These are phyloP conservation scores for Scheffersomyces quercinus DNA, from an alignment of 1,139 yeast genomes.

Conservation along the genomic window DNA sequence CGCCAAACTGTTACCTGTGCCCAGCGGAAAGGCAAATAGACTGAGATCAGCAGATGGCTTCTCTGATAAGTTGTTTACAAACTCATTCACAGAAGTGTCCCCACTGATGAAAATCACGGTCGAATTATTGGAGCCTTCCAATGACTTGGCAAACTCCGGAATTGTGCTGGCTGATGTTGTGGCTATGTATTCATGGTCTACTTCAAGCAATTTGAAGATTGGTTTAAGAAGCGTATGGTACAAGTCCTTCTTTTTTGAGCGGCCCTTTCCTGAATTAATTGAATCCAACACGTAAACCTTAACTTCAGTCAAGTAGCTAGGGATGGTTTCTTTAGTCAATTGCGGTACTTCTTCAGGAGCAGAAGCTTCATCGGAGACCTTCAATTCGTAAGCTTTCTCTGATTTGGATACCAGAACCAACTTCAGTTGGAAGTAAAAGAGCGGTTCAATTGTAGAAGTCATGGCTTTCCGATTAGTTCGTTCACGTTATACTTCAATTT, in stretches of 20 bases:
- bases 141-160: conserved; percentile 29
- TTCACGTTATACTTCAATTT: too few species aligned
- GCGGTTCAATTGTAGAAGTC: too few species aligned
- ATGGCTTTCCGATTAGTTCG: too few species aligned
- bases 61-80: conserved; percentile 53
- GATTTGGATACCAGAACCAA: too few species aligned
- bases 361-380: too few species aligned
- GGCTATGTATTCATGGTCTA: conserved; percentile 37
- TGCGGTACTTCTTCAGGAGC: conserved; percentile 1
- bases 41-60: conserved; percentile 18
- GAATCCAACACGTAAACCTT: conserved; percentile 49
- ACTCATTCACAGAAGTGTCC: conserved; percentile 81
- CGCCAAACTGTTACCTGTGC: conserved; percentile 85
- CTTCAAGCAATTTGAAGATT: conserved; percentile 34
- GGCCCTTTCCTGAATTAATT: conserved; percentile 55
- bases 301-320: conserved; percentile 5
- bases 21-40: conserved; percentile 66
- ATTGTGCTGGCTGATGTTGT: conserved; percentile 41
- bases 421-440: too few species aligned
- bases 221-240: conserved; percentile 47
- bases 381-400: too few species aligned
- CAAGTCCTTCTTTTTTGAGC: conserved; percentile 37
- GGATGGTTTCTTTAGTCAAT: conserved; percentile 1
- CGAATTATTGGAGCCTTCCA: conserved; percentile 17
- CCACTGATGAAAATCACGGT: conserved; percentile 74